Evolutionary conservation across 2,329 filamentous ascomycete species (phyloP), one percentile per base, ranked within the genome.

Genomic region (Rhynchosporium graminicola): DNA sequence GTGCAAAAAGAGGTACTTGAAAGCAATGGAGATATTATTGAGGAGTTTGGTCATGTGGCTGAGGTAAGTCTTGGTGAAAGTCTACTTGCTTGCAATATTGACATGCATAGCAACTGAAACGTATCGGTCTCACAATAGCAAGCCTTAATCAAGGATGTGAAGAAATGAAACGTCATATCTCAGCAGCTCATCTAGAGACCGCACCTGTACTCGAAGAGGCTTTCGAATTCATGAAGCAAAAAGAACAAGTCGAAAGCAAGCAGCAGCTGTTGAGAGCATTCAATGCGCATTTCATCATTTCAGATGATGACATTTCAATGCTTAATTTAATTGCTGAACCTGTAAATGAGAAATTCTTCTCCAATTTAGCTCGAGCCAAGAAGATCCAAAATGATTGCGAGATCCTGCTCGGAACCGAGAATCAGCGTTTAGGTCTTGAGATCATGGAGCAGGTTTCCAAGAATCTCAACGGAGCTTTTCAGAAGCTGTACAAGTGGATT

Each of bases 401-500:
- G 73, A 82, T 96, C 38, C 79, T 99, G 4, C 85, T 99, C 0
- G 94, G 93, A 2, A 91, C 92, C 36, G 93, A 97, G 74, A 91
- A 92, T 70, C 93, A 98, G 76, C 87, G 88, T 8, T 79, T 97
- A 0, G 95, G 94, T 0, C 80, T 96, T 3, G 93, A 98, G 70
- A 84, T 98, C 55, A 93, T 98, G 82, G 94, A 97, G 66, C 87
- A 94, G 74, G 94, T 88, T 60, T 93, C 92, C 0, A 92, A 91
- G 63, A 87, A 91, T 65, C 82, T 99, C 56, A 95, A 97, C 71
- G 83, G 88, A 15, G 94, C 91, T 4, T 99, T 95, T 70, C 94
- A 99, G 74, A 99, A 97, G 74, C 83, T 99, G 2, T 97, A 96
- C 76, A 87, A 91, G 70, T 99, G 94, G 94, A 87, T 96, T 26